Conservation (phyloP, 164 flowering plant genomes). For the Umbellularia californica region DNA sequence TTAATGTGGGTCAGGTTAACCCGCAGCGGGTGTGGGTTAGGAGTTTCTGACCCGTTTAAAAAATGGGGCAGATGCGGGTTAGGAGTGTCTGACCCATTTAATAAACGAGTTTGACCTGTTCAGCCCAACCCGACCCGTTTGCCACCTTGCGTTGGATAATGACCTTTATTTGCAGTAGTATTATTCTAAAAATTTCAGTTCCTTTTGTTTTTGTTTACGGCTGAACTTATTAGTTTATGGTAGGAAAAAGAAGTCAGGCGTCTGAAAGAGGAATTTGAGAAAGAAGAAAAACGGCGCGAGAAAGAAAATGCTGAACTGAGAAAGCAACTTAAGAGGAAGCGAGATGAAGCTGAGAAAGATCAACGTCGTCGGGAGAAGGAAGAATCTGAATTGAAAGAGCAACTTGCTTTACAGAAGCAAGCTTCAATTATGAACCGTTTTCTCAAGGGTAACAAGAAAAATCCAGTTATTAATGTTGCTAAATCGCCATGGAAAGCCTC, state of each 20-base stretch:
- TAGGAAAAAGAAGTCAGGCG: conserved; percentile 80
- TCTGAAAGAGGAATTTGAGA: conserved; percentile 65
- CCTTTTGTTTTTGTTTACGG: too few relatives aligned
- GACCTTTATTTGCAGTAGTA: too few relatives aligned
- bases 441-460: conserved; percentile 48
- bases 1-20: too few relatives aligned
- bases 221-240: conserved; percentile 8
- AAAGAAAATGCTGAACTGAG: conserved; percentile 68
- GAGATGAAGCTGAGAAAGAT: conserved; percentile 52
- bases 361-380: conserved; percentile 64
- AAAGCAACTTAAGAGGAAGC: conserved; percentile 26
- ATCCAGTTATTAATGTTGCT: conserved; percentile 23
- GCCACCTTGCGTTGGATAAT: too few relatives aligned
- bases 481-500: conserved; percentile 20
- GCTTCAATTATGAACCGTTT: conserved; percentile 93
- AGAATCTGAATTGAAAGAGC: conserved; percentile 64
- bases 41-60: too few relatives aligned
- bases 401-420: conserved; percentile 67
- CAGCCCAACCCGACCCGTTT: too few relatives aligned
- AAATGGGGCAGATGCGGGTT: too few relatives aligned
- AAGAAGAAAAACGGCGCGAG: conserved; percentile 56
- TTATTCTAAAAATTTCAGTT: too few relatives aligned
- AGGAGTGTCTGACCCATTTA: too few relatives aligned
- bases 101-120: too few relatives aligned
- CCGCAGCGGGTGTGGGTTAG: too few relatives aligned